A percentile compares a stretch with the other conserved stretches of the same genome.
These are phyloP conservation scores for Solanum peruvianum DNA, from an alignment of 257 asterid species.

Conservation along the genomic window DNA sequence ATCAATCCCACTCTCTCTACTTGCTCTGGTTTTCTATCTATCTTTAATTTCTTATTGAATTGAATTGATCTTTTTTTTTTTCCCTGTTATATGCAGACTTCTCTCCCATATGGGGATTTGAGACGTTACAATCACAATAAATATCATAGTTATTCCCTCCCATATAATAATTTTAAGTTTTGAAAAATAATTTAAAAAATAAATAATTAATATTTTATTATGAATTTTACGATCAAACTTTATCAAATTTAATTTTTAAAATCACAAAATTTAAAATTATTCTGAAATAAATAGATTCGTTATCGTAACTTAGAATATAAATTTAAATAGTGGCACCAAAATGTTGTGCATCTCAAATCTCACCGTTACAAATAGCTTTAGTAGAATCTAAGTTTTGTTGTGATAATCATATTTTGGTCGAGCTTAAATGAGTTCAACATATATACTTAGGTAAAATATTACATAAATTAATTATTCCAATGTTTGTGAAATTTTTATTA, in stretches of 20 bases:
- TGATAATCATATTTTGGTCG: neutral
- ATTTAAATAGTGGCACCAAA: neutral
- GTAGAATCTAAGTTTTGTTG: neutral
- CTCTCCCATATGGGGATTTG: neutral
- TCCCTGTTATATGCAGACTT: neutral
- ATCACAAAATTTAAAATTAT: too few species aligned
- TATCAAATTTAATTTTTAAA: too few species aligned
- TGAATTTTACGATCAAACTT: rapidly evolving
- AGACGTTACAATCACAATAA: neutral
- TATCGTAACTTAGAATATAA: too few species aligned
- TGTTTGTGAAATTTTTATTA: neutral
- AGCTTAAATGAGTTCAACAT: neutral
- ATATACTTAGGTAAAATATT: neutral
- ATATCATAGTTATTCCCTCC: neutral
- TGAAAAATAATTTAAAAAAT: too few species aligned
- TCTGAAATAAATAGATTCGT: neutral
- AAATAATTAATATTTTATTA: too few species aligned
- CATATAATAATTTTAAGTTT: neutral
- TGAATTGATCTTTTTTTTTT: neutral
- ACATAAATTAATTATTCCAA: neutral
- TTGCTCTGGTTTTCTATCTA: neutral
- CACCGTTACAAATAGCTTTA: neutral
- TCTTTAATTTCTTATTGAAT: neutral
- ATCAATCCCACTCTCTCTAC: neutral
- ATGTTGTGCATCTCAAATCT: neutral